phyloP scores from a whole-genome alignment of 306 rosid species.

The Rosa persica region DNA sequence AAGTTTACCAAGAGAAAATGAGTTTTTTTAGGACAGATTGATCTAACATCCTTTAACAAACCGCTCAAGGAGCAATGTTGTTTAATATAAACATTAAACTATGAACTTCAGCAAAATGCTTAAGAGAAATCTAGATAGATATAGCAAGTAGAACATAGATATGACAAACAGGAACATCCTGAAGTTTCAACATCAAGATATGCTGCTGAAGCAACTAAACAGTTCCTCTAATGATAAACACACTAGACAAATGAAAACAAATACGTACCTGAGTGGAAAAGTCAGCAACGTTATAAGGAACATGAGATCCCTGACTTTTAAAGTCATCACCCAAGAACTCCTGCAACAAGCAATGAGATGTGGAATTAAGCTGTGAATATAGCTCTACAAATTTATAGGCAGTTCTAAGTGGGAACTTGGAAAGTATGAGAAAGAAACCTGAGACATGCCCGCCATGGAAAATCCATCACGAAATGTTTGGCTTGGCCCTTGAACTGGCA shows the following conservation, averaged over 20 bases:
- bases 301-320: slow-evolving; percentile 99
- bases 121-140: neutral
- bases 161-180: neutral
- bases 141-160: neutral
- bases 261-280: slow-evolving; percentile 75
- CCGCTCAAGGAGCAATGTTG: neutral
- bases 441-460: slow-evolving; percentile 92
- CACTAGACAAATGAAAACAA: neutral
- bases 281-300: slow-evolving; percentile 91
- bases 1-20: neutral
- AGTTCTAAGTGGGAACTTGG: neutral
- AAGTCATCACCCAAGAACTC: slow-evolving; percentile 99
- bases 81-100: neutral
- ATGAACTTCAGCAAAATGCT: neutral
- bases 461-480: slow-evolving; percentile 92
- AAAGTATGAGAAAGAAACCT: slow-evolving; percentile 46
- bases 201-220: neutral
- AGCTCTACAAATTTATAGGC: neutral
- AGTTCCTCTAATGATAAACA: neutral
- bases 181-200: neutral
- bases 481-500: slow-evolving; percentile 80
- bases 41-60: neutral
- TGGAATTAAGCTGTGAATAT: slow-evolving; percentile 17
- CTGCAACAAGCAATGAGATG: slow-evolving; percentile 33
- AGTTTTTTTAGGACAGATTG: no score